Evolutionary conservation across 345 rosid genomes (phyloP), one percentile per base, ranked within the genome.

Genomic region (Alliaria petiolata): DNA sequence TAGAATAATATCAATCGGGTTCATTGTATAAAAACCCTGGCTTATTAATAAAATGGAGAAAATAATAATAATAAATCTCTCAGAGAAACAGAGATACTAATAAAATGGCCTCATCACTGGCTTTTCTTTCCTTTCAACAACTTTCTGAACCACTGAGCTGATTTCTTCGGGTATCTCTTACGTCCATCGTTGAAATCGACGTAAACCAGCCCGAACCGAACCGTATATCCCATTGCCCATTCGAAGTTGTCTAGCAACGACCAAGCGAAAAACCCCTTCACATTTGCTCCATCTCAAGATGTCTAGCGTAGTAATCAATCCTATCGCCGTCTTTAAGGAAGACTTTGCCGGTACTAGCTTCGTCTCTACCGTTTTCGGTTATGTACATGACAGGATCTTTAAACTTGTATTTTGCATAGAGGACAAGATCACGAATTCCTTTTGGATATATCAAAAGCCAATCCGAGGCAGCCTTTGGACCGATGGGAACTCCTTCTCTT

Each of bases 371-470:
- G 9, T 56, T 56, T 11, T 34, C 61, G 26, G 61, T 55, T 55
- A 55, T 55, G 40, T 55, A 55, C n/a, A 55, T 55, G 42, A 39
- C 15, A 14, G 15, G 15, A 5, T 40, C 45, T 16, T 40, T 40
- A 0, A 40, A 40, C 19, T n/a, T 56, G 15, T 56, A 56, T 17
- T 56, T 56, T 17, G 61, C 61, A 17, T 55, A 33, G 61, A 55
- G 61, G 42, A 55, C 61, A 34, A 55, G 61, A 34, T 55, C 61
- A 16, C 61, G 61, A 34, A 55, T 55, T 0, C 61, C 61, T 0
- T 55, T 33, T 17, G 61, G 61, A 55, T 55, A 55, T 55, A 35
- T 57, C 44, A 57, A 57, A 57, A 57, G 62, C 62, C 62, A 57
- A 3, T 57, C 62, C 5, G 45, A 57, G 12, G 62, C 62, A 19